These are phyloP conservation scores for Tetraselmis chui DNA, from an alignment of 139 green algal genomes.

Conservation along the genomic window DNA sequence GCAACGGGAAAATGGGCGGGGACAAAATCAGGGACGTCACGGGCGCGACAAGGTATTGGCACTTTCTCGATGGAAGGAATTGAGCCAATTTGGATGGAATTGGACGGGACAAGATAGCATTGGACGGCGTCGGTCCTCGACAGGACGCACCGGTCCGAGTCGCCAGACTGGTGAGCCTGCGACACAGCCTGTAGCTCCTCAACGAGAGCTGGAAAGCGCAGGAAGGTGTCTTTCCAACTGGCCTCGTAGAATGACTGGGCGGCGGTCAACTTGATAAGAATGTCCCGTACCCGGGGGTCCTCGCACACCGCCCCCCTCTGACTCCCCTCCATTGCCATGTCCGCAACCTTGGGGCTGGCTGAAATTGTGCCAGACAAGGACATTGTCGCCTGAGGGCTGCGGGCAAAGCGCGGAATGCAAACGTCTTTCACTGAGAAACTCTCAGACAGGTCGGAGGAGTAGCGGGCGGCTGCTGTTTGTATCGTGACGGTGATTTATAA, in stretches of 20 bases:
- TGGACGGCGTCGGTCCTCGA: not conserved
- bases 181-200: not conserved
- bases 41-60: not conserved
- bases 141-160: too few species aligned
- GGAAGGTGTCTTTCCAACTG: not conserved
- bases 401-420: too few species aligned
- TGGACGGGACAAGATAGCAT: not conserved
- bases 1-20: not conserved
- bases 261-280: not conserved
- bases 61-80: too few species aligned
- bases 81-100: not conserved
- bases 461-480: too few species aligned
- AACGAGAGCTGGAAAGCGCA: not conserved
- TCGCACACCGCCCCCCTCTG: too few species aligned
- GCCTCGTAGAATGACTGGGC: not conserved
- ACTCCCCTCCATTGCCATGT: not conserved
- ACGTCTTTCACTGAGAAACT: too few species aligned
- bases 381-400: too few species aligned
- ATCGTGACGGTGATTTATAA: too few species aligned
- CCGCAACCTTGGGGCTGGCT: not conserved
- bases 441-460: too few species aligned
- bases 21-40: not conserved
- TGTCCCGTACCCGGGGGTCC: not conserved
- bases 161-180: too few species aligned
- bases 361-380: too few species aligned